Evolutionary conservation across 2,329 filamentous ascomycete genomes (phyloP).

Genomic region (Trichoderma afroharzianum): DNA sequence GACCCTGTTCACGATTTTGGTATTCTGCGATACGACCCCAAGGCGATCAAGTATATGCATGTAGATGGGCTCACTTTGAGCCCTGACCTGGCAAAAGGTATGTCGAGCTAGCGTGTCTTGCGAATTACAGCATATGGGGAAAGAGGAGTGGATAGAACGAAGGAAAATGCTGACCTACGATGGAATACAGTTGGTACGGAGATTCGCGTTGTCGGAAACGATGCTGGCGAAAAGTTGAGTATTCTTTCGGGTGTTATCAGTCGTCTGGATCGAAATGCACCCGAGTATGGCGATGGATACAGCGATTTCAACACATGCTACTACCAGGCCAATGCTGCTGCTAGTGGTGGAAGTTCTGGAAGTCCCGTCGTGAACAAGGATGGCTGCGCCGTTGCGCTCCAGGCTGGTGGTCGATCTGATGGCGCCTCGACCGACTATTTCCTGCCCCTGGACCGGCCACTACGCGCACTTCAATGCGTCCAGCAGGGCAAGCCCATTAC

Average conservation of each 20-base stretch:
- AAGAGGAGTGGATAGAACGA: neutral
- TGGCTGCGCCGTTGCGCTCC: slow-evolving; percentile 84
- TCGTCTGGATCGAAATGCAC: slow-evolving; percentile 90
- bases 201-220: slow-evolving; percentile 96
- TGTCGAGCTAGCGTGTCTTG: slow-evolving; percentile 21
- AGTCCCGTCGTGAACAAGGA: slow-evolving; percentile 96
- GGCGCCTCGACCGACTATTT: slow-evolving; percentile 98
- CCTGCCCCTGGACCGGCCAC: slow-evolving; percentile 83
- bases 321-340: slow-evolving; percentile 95
- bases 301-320: slow-evolving; percentile 96
- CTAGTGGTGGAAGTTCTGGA: slow-evolving; percentile 95
- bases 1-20: slow-evolving; percentile 99
- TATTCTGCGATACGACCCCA: slow-evolving; percentile 92
- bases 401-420: slow-evolving; percentile 90
- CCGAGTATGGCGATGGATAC: slow-evolving; percentile 96
- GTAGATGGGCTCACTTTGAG: slow-evolving; percentile 74
- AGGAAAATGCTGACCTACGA: neutral
- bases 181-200: slow-evolving; percentile 69
- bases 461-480: slow-evolving; percentile 82
- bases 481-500: slow-evolving; percentile 70
- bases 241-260: slow-evolving; percentile 97
- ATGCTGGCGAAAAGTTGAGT: slow-evolving; percentile 96
- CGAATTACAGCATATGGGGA: slow-evolving; percentile 20
- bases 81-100: slow-evolving; percentile 75
- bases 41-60: slow-evolving; percentile 95